These are phyloP conservation scores for Solanum hybrid DNA, from an alignment of 305 asterid genomes.

Conservation along the genomic window DNA sequence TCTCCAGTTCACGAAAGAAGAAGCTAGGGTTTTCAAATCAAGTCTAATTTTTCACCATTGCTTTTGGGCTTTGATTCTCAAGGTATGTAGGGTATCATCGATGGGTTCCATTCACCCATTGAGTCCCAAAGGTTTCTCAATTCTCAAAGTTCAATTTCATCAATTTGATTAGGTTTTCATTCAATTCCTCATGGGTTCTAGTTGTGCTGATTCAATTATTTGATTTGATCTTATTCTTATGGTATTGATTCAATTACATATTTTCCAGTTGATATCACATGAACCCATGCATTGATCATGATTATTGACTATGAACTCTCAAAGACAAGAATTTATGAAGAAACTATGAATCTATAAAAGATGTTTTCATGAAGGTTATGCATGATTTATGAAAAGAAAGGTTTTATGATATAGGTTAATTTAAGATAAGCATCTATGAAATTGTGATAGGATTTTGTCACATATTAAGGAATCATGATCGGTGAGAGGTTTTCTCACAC, in stretches of 20 bases:
- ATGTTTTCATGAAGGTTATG: neutral
- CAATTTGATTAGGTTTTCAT: neutral
- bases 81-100: too few relatives aligned
- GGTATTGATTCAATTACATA: neutral
- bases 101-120: neutral
- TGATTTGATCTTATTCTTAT: neutral
- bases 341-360: neutral
- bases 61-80: neutral
- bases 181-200: neutral
- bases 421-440: neutral
- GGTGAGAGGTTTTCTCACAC: neutral
- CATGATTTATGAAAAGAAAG: neutral
- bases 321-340: neutral
- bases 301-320: neutral
- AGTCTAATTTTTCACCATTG: neutral
- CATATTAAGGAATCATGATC: neutral
- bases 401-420: neutral
- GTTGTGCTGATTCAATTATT: too few relatives aligned
- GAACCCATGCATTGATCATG: neutral
- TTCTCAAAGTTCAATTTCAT: neutral
- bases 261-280: neutral
- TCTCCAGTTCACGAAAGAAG: neutral
- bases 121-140: neutral
- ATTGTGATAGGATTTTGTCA: neutral
- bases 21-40: neutral